Evolutionary conservation across 1,284 basidiomycete species (phyloP), one percentile per base, ranked within the genome.

Genomic region (Ustilago nuda): DNA sequence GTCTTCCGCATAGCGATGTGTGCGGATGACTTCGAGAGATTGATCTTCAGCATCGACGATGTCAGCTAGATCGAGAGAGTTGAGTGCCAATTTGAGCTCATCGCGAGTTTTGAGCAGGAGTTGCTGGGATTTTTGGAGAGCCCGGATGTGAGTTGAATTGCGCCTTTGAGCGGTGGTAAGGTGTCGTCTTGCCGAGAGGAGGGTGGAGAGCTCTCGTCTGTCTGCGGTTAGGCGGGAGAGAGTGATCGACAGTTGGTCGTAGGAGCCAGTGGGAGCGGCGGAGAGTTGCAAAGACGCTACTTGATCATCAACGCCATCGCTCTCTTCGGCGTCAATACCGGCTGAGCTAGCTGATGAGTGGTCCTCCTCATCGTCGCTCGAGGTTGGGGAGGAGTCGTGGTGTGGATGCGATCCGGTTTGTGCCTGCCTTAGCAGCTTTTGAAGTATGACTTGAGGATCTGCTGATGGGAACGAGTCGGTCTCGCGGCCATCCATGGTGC

Each of bases 21-120:
- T 30, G n/a, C 69, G 74, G 32, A 76, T 66, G 19, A 64, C 69
- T 43, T 76, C 74, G 63, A 72, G 69, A 4, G 74, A 69, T 36
- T 69, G 69, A 32, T 76, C 74, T 48, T 76, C 74, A 32, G 69
- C 69, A 53, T 76, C 74, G 51, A 66, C 55, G 13, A 76, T 54
- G 59, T 76, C 74, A 52, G 74, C 74, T 3, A 60, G 27, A 17
- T 76, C 69, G 50, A 76, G 69, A 35, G 69, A 72, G 43, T 35
- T 15, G 23, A 76, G 69, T 17, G 65, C 56, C 0, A 65, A 56
- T n/a, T 68, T 64, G 65, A 76, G 73, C 45, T 76, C 73, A 8
- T 64, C 55, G 19, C 58, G 57, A 4, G 65, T 59, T 66, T 60
- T 66, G n/a, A 37, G 12, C 9, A 72, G 65, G 1, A 61, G 37